Percentiles rank a stretch among this genome's conserved stretches.
Conservation (phyloP, 2,329 filamentous ascomycete genomes). For the Calcarisporium arbuscula region DNA sequence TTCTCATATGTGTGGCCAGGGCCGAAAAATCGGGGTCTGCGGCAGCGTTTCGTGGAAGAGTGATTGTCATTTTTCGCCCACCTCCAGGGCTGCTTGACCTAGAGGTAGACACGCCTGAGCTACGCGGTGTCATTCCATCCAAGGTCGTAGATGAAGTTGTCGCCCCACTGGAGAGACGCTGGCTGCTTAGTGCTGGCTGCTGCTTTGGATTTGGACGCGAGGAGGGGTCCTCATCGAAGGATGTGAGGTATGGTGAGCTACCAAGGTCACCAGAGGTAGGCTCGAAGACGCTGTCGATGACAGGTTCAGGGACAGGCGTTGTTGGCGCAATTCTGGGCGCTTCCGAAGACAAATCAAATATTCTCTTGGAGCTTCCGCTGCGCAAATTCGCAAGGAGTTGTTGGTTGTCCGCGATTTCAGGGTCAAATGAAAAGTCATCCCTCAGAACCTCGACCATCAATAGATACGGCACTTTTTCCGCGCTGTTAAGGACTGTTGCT, state of each 20-base stretch:
- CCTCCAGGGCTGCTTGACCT: constrained; percentile 61
- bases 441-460: constrained; percentile 78
- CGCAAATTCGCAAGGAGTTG: constrained; percentile 54
- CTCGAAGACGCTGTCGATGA: constrained; percentile 72
- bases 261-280: constrained; percentile 73
- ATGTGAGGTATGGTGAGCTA: constrained; percentile 62
- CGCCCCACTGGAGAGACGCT: constrained; percentile 55
- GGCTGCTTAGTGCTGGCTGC: constrained; percentile 26
- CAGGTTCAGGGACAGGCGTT: constrained; percentile 35
- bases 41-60: constrained; percentile 46
- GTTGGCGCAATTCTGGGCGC: constrained; percentile 46
- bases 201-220: constrained; percentile 21
- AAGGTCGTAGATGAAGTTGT: constrained; percentile 54
- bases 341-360: constrained; percentile 63
- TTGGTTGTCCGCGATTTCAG: constrained; percentile 66
- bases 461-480: constrained; percentile 78
- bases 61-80: constrained; percentile 54
- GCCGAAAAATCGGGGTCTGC: constrained; percentile 73
- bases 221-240: constrained; percentile 43
- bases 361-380: constrained; percentile 50
- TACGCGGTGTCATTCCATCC: constrained; percentile 59
- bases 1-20: constrained; percentile 80
- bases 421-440: constrained; percentile 79
- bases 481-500: constrained; percentile 78
- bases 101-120: constrained; percentile 61